Base-by-base conservation (phyloP, 345 rosid species). In the Adansonia digitata region DNA sequence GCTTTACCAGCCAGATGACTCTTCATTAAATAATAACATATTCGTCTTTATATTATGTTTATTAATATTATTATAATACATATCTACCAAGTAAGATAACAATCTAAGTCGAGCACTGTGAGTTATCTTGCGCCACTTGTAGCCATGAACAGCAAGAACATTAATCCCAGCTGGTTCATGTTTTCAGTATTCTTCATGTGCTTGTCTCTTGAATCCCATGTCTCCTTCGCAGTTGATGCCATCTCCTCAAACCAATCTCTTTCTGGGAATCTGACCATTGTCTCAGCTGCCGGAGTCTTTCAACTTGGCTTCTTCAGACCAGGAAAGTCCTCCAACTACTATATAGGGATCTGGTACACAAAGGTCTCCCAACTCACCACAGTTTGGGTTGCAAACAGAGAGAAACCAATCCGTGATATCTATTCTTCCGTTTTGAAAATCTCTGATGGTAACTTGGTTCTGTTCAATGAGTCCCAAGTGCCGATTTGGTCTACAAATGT, bases 301-400 rank as follows among this genome's bases (percentile, higher is more conserved):
- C 42, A 27, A 45, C 77, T 93, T 39, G 98, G 97, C 43, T 93
- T 93, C 88, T 89, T 89, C 87, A 34, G 62, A 27, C 87, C 88
- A 51, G 88, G 82, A 64, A 67, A 78, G 37, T 82, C 90, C 71
- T 75, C 93, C 48, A 43, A 43, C 48, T 43, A 43, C 13, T 43
- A 43, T 43, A 43, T 43, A 43, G 48, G 48, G 14, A 88, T 87
- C 77, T 87, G 90, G 97, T 91, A 85, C 81, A 60, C 74, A 1
- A 60, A 20, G 9, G 77, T 93, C 42, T 60, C 87, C 48, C 0
- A 0, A 20, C 79, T 0, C 68, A 87, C 90, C 39, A 0, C 81
- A 2, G 87, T 90, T 27, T 91, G 97, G 97, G 93, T 91, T 5
- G 97, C 98, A 45, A 93, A 93, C 55, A 85, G 97, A 70, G 88